Conservation (phyloP, 495 filamentous ascomycete genomes). For the Penicillium salamii region DNA sequence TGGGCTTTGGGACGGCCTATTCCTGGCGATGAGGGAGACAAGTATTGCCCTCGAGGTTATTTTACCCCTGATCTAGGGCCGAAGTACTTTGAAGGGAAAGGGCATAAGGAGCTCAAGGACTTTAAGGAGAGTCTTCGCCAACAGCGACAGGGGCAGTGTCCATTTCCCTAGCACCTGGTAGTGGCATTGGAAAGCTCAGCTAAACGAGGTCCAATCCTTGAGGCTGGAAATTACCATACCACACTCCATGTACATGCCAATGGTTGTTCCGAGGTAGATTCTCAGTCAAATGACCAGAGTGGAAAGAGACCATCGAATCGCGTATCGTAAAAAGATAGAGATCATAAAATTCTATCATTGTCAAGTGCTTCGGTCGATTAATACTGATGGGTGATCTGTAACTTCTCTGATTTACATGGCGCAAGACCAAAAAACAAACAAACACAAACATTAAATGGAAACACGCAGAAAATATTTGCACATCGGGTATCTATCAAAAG, state of each 20-base stretch:
- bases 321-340: no score
- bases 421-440: background rate
- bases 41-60: slow-evolving; percentile 59
- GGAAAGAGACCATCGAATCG: no score
- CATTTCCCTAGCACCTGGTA: slow-evolving; percentile 34
- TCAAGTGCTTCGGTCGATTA: background rate
- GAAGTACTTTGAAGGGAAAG: slow-evolving; percentile 52
- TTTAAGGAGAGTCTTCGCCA: slow-evolving; percentile 28
- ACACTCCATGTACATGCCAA: no score
- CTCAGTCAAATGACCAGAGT: no score
- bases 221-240: background rate
- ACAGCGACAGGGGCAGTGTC: slow-evolving; percentile 44
- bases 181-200: no score
- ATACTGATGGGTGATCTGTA: background rate
- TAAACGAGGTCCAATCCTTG: no score
- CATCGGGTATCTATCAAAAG: slow-evolving; percentile 30
- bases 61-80: slow-evolving; percentile 58
- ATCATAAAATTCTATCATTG: background rate
- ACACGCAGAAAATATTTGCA: slow-evolving; percentile 8
- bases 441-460: slow-evolving; percentile 4
- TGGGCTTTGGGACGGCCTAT: slow-evolving; percentile 52
- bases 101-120: slow-evolving; percentile 43
- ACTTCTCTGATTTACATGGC: background rate
- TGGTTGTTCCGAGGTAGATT: no score
- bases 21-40: slow-evolving; percentile 56